These are phyloP conservation scores for Rosa multiflora DNA, from an alignment of 306 rosid genomes.

Conservation along the genomic window DNA sequence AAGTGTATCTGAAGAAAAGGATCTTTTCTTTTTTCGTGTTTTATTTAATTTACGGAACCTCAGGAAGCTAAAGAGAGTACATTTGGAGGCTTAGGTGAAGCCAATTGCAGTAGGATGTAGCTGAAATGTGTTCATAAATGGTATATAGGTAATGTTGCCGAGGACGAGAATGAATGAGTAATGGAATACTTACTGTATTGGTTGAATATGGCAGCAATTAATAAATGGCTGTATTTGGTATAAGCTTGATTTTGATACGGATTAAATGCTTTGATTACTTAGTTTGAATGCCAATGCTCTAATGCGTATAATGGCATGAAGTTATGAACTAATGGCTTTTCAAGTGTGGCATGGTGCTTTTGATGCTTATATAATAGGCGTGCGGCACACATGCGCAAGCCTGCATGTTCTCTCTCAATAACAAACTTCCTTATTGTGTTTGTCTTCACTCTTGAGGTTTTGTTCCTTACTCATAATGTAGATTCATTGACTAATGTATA, in stretches of 20 bases:
- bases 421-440: neutral
- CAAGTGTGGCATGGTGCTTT: conserved; percentile 12
- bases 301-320: neutral
- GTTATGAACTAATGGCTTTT: conserved; percentile 9
- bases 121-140: neutral
- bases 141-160: neutral
- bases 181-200: neutral
- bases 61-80: neutral
- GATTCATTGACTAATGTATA: neutral
- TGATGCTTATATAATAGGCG: neutral
- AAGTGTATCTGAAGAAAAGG: conserved; percentile 22
- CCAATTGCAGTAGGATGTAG: neutral
- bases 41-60: neutral
- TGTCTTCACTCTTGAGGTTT: neutral
- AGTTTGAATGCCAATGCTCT: conserved; percentile 1
- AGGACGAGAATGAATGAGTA: neutral
- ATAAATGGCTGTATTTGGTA: neutral
- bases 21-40: neutral
- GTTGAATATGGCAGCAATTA: neutral
- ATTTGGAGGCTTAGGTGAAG: neutral
- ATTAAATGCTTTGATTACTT: neutral
- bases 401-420: neutral
- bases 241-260: neutral
- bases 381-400: neutral
- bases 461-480: conserved; percentile 1